phyloP scores from a whole-genome alignment of 1,284 basidiomycete genomes.

The Papiliotrema nemorosa region DNA sequence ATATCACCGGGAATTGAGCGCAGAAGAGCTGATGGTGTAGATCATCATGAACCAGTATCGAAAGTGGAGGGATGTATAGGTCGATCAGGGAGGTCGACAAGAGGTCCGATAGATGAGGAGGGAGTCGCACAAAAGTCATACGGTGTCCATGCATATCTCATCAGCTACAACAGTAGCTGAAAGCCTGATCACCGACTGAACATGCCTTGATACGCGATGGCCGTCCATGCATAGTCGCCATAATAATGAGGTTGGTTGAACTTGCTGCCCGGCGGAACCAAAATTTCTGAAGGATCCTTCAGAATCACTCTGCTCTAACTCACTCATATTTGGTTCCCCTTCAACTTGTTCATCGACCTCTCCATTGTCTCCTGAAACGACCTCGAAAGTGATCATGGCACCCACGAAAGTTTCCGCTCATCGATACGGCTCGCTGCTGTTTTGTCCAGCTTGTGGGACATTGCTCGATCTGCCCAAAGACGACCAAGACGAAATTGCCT shows the following conservation, averaged over 20 bases:
- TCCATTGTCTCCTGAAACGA: too few species aligned
- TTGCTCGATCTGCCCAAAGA: slow-evolving; percentile 80
- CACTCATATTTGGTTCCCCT: neutral
- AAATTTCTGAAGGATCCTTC: neutral
- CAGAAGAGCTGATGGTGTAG: slow-evolving; percentile 13
- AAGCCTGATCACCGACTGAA: too few species aligned
- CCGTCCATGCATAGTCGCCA: too few species aligned
- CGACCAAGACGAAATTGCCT: slow-evolving; percentile 69
- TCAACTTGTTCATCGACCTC: neutral
- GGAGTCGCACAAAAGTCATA: too few species aligned
- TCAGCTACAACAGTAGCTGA: too few species aligned
- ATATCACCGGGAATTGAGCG: neutral
- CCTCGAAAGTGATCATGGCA: too few species aligned
- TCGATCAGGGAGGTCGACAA: neutral
- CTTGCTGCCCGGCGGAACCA: too few species aligned
- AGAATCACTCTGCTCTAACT: neutral
- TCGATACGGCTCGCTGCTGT: slow-evolving; percentile 73
- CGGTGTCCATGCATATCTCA: too few species aligned
- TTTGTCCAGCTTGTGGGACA: slow-evolving; percentile 89
- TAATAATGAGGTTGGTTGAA: too few species aligned
- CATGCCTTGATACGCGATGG: too few species aligned
- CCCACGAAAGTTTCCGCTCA: slow-evolving; percentile 11
- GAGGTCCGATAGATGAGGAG: neutral
- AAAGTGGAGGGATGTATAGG: slow-evolving; percentile 12
- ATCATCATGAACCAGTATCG: slow-evolving; percentile 70